A percentile compares a stretch with the other conserved stretches of the same genome.
These are phyloP conservation scores for Whalleya microplaca DNA, from an alignment of 2,329 filamentous ascomycete genomes.

Conservation along the genomic window DNA sequence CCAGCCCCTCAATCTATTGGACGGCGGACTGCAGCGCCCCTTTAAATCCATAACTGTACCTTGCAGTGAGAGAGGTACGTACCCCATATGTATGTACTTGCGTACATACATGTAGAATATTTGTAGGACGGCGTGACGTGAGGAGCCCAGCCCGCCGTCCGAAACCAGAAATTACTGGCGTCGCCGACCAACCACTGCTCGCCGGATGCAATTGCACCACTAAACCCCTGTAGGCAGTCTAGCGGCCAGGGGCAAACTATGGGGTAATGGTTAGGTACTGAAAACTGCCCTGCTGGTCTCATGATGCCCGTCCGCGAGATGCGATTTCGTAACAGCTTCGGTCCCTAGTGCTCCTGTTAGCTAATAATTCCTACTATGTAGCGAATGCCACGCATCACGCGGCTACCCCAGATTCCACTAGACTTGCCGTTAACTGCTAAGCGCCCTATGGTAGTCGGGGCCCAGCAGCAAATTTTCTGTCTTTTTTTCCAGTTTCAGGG, in stretches of 20 bases:
- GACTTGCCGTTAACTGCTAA: conserved; percentile 36
- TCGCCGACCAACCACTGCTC: neutral
- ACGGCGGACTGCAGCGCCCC: conserved; percentile 19
- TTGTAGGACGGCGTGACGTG: too few relatives aligned
- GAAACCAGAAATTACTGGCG: conserved; percentile 11
- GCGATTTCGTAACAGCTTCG: conserved; percentile 36
- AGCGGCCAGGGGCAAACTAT: conserved; percentile 34
- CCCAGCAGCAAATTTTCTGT: conserved; percentile 18
- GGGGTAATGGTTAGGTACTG: conserved; percentile 39
- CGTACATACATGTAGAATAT: too few relatives aligned
- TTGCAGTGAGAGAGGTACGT: neutral
- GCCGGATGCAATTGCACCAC: conserved; percentile 17
- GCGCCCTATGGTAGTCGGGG: conserved; percentile 19
- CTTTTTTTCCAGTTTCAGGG: conserved; percentile 13
- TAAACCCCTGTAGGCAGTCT: conserved; percentile 19
- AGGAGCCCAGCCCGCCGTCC: conserved; percentile 10
- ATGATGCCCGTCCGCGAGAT: conserved; percentile 27
- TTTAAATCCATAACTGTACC: conserved; percentile 7
- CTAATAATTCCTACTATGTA: conserved; percentile 30
- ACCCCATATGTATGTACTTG: neutral
- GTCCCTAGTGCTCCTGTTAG: conserved; percentile 27
- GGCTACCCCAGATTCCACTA: conserved; percentile 38
- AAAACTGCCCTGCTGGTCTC: conserved; percentile 30
- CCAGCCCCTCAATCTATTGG: conserved; percentile 15
- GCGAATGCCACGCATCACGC: conserved; percentile 33